Conservation (phyloP, 176 grass and related monocot genomes). For the Aegilops umbellulata region DNA sequence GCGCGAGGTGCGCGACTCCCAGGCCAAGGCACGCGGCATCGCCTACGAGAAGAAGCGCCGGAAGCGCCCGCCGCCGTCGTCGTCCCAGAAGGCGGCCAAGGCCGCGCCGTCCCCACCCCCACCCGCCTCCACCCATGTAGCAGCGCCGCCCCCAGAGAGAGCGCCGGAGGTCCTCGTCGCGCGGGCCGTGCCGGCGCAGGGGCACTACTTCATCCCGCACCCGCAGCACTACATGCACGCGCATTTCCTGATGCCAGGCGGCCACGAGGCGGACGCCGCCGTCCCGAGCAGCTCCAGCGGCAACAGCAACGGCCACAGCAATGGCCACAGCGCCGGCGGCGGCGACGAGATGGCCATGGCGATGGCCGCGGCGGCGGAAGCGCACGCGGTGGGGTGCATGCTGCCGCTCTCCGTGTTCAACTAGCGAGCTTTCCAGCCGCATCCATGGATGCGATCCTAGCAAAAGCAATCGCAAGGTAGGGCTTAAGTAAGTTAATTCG, state of each 20-base stretch:
- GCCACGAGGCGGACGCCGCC: not conserved
- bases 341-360: slow-evolving; percentile 49
- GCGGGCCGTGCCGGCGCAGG: not conserved
- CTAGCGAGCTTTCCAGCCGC: not conserved
- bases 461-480: slow-evolving; percentile 5
- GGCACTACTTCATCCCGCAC: slow-evolving; percentile 47
- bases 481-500: slow-evolving; percentile 21
- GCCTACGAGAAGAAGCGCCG: slow-evolving; percentile 68
- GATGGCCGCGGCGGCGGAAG: slow-evolving; percentile 45
- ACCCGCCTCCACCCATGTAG: not conserved
- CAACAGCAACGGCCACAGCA: not conserved
- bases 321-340: not conserved
- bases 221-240: slow-evolving; percentile 50
- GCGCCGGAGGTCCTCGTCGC: not conserved
- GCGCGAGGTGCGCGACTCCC: slow-evolving; percentile 57
- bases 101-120: not conserved
- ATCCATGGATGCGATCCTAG: not conserved
- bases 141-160: not conserved
- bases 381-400: slow-evolving; percentile 54
- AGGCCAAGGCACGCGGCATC: slow-evolving; percentile 62
- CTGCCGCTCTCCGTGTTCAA: slow-evolving; percentile 62
- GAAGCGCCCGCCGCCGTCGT: slow-evolving; percentile 37
- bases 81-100: not conserved
- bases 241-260: slow-evolving; percentile 26
- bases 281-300: not conserved